Conservation (phyloP, 306 rosid genomes). For the Calophaca sinica region DNA sequence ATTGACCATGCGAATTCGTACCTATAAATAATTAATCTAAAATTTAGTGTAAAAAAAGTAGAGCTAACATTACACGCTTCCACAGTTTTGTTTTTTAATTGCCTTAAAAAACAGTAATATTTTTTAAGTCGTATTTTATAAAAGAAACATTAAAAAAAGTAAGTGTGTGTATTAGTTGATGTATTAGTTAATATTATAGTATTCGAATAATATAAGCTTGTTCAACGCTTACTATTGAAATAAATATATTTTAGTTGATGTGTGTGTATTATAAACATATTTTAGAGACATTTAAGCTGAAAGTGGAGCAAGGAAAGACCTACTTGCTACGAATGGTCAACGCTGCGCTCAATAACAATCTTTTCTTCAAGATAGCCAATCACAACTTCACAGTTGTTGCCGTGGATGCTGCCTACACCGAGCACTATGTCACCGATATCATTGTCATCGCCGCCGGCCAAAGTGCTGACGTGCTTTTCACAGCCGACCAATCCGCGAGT, state of each 20-base stretch:
- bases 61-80: no score
- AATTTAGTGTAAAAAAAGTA: no score
- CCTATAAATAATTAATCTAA: no score
- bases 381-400: conserved; percentile 71
- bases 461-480: conserved; percentile 59
- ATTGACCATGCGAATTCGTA: no score
- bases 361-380: conserved; percentile 67
- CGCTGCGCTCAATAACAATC: conserved; percentile 56
- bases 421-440: conserved; percentile 51
- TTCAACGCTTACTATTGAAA: neutral
- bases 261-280: neutral
- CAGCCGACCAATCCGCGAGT: conserved; percentile 50
- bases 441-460: conserved; percentile 62
- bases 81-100: no score
- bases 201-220: no score
- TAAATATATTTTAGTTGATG: neutral
- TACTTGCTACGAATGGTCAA: conserved; percentile 65
- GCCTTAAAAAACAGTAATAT: neutral
- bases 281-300: conserved; percentile 43
- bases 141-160: no score
- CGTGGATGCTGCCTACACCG: conserved; percentile 60
- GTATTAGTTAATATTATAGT: no score
- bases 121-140: no score
- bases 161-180: no score
- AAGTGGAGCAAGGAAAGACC: conserved; percentile 55